Evolutionary conservation across 495 filamentous ascomycete species (phyloP).

Genomic region (Hypoxylon crocopeplum): DNA sequence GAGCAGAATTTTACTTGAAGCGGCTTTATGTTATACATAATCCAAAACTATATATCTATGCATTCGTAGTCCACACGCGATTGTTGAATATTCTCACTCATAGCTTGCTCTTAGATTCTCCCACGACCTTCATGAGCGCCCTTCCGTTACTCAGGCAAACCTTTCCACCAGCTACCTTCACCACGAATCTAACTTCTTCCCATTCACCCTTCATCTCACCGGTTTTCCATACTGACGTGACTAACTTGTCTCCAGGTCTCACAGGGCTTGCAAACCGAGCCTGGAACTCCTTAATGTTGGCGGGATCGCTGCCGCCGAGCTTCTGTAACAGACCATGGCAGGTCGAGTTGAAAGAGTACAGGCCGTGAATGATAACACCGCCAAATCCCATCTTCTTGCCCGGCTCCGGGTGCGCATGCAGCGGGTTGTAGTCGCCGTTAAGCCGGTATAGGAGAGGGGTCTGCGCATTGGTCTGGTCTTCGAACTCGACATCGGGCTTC

Average conservation of each 20-base stretch:
- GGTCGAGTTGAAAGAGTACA: constrained; percentile 83
- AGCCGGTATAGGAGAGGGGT: constrained; percentile 80
- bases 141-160: constrained; percentile 84
- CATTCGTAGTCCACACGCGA: no score
- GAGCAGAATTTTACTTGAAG: no score
- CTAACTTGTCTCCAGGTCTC: constrained; percentile 73
- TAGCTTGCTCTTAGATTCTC: constrained; percentile 67
- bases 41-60: no score
- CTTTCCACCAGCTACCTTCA: constrained; percentile 74
- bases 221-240: constrained; percentile 69
- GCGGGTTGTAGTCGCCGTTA: constrained; percentile 91
- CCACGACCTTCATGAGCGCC: constrained; percentile 72
- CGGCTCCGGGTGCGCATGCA: constrained; percentile 84
- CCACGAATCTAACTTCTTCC: constrained; percentile 83
- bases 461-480: constrained; percentile 69
- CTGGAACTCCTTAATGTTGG: constrained; percentile 84
- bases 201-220: constrained; percentile 71
- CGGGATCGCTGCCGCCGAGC: constrained; percentile 76
- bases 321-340: constrained; percentile 76
- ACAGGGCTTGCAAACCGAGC: constrained; percentile 87
- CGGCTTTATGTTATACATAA: no score
- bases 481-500: constrained; percentile 76
- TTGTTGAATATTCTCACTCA: constrained; percentile 43
- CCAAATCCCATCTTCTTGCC: constrained; percentile 90
- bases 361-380: constrained; percentile 85